phyloP scores from a whole-genome alignment of 1,284 basidiomycete species.

The Cutaneotrichosporon sp. region DNA sequence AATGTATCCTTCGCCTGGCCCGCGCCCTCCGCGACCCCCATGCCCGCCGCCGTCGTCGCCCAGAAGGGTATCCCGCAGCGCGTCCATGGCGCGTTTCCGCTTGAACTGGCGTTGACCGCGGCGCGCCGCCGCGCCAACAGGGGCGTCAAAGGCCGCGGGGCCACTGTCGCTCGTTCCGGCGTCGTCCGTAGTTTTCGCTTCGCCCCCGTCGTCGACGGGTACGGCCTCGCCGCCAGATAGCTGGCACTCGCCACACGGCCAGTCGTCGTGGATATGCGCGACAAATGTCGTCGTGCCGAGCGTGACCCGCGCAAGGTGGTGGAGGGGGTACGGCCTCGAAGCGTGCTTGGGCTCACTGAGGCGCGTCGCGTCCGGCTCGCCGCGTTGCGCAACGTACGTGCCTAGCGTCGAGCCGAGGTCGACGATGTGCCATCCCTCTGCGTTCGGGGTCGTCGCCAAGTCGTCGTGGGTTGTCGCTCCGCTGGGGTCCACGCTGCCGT shows the following conservation, averaged over 20 bases:
- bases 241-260: slow-evolving; percentile 43
- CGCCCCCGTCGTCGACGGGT: slow-evolving; percentile 29
- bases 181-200: not conserved
- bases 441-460: not conserved
- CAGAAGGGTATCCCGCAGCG: slow-evolving; percentile 30
- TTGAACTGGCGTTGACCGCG: slow-evolving; percentile 13
- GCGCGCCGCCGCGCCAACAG: slow-evolving; percentile 1
- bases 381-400: slow-evolving; percentile 32
- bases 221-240: slow-evolving; percentile 30
- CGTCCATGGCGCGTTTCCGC: slow-evolving; percentile 30
- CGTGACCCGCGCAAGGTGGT: slow-evolving; percentile 29
- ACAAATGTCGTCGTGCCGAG: slow-evolving; percentile 40
- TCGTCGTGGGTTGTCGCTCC: not conserved
- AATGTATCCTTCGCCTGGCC: slow-evolving; percentile 14
- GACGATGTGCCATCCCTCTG: slow-evolving; percentile 38
- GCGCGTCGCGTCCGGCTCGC: slow-evolving; percentile 11
- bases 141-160: not conserved
- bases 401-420: slow-evolving; percentile 47
- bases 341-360: slow-evolving; percentile 31
- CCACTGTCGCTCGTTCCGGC: too few species aligned
- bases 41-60: slow-evolving; percentile 13
- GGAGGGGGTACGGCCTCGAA: slow-evolving; percentile 29
- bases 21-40: not conserved
- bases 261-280: slow-evolving; percentile 40
- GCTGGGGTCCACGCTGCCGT: slow-evolving; percentile 4